Evolutionary conservation across 305 asterid species (phyloP), one percentile per base, ranked within the genome.

Genomic region (Plantago coronopus): DNA sequence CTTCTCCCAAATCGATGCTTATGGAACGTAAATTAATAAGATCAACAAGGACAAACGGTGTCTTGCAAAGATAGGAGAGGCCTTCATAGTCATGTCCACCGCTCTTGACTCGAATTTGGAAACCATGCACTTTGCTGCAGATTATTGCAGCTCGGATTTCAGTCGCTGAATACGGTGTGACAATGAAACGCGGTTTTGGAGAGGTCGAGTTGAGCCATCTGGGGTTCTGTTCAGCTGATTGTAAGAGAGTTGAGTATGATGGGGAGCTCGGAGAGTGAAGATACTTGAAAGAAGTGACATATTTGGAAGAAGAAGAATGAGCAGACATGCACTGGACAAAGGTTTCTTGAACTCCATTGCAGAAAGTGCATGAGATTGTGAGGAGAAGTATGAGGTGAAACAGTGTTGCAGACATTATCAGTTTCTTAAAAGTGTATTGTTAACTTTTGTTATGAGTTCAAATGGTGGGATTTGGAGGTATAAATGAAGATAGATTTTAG

Each of bases 11-110:
- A 57, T 72, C 54, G 2, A 78, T 2, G 69, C 65, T 63, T 51
- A 75, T 54, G 6, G 76, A 63, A 0, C 73, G 69, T 17, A 78
- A 68, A 34, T 75, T 72, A 64, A 57, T 6, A 7, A 78, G 67
- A 49, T 78, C 83, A n/a, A 78, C 8, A 34, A 78, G 54, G 21
- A 69, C 31, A 48, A 69, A 75, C 3, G 71, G 71, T 54, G 61
- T 65, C 18, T 17, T 38, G 48, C 69, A 54, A 22, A 65, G 74
- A 62, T 57, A 74, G 1, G 79, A 74, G 0, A 71, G 61, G 53
- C 79, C 79, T 49, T 76, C 81, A 9, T 69, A 72, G 73, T 76
- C 81, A 5, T 76, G 76, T 0, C 78, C 81, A 3, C 79, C 79
- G 16, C 83, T 78, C 71, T 63, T 74, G 37, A 74, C 45, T 48